Base-by-base conservation (phyloP, 192 early-diverging fungal species). In the Lunasporangiospora selenospora region DNA sequence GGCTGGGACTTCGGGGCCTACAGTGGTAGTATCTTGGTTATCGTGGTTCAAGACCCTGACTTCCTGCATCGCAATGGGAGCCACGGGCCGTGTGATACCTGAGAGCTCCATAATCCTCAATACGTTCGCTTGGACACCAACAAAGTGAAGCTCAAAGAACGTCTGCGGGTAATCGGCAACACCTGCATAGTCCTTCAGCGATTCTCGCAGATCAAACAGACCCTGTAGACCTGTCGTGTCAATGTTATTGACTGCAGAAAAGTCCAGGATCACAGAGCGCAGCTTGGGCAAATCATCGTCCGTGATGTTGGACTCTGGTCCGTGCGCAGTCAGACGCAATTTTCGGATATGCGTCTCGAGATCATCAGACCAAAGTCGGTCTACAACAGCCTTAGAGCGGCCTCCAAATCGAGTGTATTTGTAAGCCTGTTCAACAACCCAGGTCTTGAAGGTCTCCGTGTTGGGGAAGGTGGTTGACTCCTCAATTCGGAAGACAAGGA, bases 201-300 rank as follows among this genome's bases (percentile, higher is more conserved):
- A 6, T 4, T 67, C 61, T 38, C 62, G 52, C 37, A 67, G 62
- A 33, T 93, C 91, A n/a, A 89, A 65, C 12, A 97, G 80, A 31
- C 81, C 81, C 65, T 93, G 89, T 32, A 92, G 48, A 7, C 91
- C 93, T 0, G 93, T 91, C 18, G 85, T 82, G 60, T 97, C 95
- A 42, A 95, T 83, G 31, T 86, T 65, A 27, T 89, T 87, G 9
- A 95, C 92, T n/a, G 83, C 86, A 0, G 86, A 80, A 43, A 97
- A 87, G 70, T 97, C 95, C 40, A 97, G 80, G 15, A 97, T 79
- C 13, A 94, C 61, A 0, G 93, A 89, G 7, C 83, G 75, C 12
- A 95, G 77, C 10, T 71, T 58, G 4, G 87, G 85, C 56, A 67
- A 16, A 12, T 83, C 77, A 43, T 82, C 51, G 38, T 53, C 70